Evolutionary conservation across 1,284 basidiomycete genomes (phyloP), one percentile per base, ranked within the genome.

Genomic region (Naganishia cerealis): DNA sequence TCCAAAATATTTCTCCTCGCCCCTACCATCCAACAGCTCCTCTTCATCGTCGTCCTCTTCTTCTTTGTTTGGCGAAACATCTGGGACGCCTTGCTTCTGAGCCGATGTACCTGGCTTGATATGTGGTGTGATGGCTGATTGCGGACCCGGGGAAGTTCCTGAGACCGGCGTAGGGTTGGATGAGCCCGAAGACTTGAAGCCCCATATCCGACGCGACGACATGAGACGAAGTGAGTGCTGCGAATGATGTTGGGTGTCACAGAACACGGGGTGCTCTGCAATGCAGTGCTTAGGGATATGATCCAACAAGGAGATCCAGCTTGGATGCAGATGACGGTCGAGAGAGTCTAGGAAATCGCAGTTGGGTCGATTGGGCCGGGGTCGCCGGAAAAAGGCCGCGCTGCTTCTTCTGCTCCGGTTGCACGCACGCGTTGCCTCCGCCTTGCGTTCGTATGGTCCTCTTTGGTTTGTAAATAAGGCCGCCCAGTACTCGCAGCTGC

Each of bases 1-100:
- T 12, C 68, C 68, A 36, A 70, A 70, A 13, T 67, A 70, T 13
- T 40, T 40, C 38, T 70, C 58, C 24, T 67, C 65, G 40, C 57
- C 57, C 15, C 61, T 21, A n/a, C 61, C 61, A 18, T 63, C 61
- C 36, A 63, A 29, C 24, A 63, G 38, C 26, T 63, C 61, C 26
- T 63, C 61, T 21, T 63, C 61, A 26, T 63, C 59, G 10, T 62
- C 61, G 8, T 63, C 61, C 18, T 53, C 50, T 18, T 63, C 61
- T 3, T 53, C 61, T 24, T 53, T 52, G 50, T 63, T 63, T 40
- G 61, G 50, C 10, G 61, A 63, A 1, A 63, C 61, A 29, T 63
- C 61, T 39, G 42, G 29, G 8, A 39, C 21, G 5, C 50, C 61
- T 15, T n/a, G 36, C 36, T 39, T 53, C 2, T 38, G 9, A n/a